phyloP scores from a whole-genome alignment of 2,329 filamentous ascomycete genomes.

The Alternaria viburni region DNA sequence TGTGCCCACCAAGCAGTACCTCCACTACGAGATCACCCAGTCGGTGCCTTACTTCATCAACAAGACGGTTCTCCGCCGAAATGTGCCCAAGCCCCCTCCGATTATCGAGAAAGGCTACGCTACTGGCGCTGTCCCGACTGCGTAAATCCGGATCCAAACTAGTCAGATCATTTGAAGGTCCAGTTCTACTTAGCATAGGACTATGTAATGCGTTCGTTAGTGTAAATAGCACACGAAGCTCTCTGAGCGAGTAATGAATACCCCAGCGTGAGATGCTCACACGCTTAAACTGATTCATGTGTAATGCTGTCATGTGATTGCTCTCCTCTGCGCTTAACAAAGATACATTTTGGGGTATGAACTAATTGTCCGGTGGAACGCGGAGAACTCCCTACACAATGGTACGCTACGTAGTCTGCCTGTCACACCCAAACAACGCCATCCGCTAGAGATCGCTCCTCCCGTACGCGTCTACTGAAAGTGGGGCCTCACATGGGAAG shows the following conservation, averaged over 20 bases:
- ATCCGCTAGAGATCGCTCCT: background rate
- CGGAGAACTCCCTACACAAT: background rate
- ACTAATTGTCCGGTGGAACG: background rate
- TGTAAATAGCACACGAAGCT: background rate
- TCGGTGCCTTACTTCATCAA: slow-evolving; percentile 54
- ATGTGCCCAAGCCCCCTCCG: slow-evolving; percentile 47
- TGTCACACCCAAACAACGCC: background rate
- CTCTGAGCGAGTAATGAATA: background rate
- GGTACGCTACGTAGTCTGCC: background rate
- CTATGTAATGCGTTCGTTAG: background rate
- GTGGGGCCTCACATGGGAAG: background rate
- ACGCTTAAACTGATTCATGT: too few species aligned
- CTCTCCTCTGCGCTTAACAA: background rate
- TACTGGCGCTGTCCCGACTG: background rate
- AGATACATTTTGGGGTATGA: background rate
- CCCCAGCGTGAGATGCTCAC: background rate
- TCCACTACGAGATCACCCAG: slow-evolving; percentile 48
- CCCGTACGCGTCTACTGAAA: background rate
- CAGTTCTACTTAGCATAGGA: too few species aligned
- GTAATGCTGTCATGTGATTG: background rate
- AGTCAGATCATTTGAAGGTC: background rate
- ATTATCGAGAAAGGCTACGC: slow-evolving; percentile 43
- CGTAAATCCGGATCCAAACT: background rate
- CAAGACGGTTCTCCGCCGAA: slow-evolving; percentile 47
- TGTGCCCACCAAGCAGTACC: slow-evolving; percentile 45